A percentile compares a stretch with the other conserved stretches of the same genome.
phyloP scores from a whole-genome alignment of 1,284 basidiomycete genomes.

The Ceratobasidium sp. region DNA sequence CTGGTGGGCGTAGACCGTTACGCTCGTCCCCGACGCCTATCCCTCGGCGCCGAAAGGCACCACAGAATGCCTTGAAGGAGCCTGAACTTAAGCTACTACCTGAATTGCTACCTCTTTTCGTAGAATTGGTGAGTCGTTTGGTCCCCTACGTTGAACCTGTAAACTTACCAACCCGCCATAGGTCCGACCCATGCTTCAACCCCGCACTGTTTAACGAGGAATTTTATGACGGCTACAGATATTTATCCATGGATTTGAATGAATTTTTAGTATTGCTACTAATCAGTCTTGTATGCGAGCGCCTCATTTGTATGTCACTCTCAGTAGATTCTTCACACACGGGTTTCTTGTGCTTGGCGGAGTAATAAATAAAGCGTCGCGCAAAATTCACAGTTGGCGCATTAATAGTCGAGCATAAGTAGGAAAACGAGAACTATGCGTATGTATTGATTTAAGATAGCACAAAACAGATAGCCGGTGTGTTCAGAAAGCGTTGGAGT shows the following conservation, averaged over 20 bases:
- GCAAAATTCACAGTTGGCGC: conserved; percentile 37
- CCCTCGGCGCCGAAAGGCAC: conserved; percentile 56
- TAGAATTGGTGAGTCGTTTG: conserved; percentile 79
- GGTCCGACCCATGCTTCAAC: conserved; percentile 48
- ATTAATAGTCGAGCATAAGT: conserved; percentile 7
- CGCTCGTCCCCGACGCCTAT: conserved; percentile 35
- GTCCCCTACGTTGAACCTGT: neutral
- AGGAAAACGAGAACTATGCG: conserved; percentile 7
- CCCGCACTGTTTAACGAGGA: conserved; percentile 34
- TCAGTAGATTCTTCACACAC: conserved; percentile 18
- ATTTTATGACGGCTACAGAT: conserved; percentile 20
- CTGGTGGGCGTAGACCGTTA: conserved; percentile 18
- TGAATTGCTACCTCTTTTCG: conserved; percentile 84
- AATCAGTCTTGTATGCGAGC: conserved; percentile 5
- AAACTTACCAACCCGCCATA: conserved; percentile 12
- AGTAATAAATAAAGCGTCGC: conserved; percentile 4
- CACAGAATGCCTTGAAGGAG: conserved; percentile 67
- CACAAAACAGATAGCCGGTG: conserved; percentile 12
- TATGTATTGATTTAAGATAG: conserved; percentile 33
- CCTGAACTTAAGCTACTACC: conserved; percentile 85
- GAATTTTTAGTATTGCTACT: neutral
- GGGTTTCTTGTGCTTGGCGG: neutral
- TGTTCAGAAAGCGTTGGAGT: conserved; percentile 39
- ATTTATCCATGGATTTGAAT: neutral
- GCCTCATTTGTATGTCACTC: conserved; percentile 12